These are phyloP conservation scores for Mrakia blollopis DNA, from an alignment of 768 basidiomycete species.

Conservation along the genomic window DNA sequence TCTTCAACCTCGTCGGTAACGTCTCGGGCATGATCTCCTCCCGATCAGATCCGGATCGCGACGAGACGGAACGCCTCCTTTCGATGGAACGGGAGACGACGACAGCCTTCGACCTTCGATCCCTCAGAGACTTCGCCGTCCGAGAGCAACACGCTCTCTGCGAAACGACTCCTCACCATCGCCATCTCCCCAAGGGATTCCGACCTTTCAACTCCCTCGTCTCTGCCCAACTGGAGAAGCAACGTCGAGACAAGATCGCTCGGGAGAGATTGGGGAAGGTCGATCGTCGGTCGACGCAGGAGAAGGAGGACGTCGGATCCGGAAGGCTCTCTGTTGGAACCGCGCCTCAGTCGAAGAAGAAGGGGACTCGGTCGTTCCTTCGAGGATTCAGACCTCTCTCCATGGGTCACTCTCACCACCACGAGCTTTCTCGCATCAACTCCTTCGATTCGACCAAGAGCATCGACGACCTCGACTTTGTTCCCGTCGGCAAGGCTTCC, in stretches of 20 bases:
- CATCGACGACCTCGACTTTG: slow-evolving; percentile 65
- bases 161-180: not conserved
- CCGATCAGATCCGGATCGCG: slow-evolving; percentile 49
- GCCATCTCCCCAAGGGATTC: not conserved
- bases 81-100: slow-evolving; percentile 69
- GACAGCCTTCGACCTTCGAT: slow-evolving; percentile 28
- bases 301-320: not conserved
- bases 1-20: slow-evolving; percentile 61
- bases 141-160: not conserved
- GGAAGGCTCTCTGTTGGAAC: not conserved
- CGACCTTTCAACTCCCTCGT: slow-evolving; percentile 59
- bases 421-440: not conserved
- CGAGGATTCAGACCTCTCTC: slow-evolving; percentile 19
- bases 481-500: slow-evolving; percentile 65
- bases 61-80: slow-evolving; percentile 69
- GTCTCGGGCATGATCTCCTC: slow-evolving; percentile 50
- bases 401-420: not conserved
- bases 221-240: slow-evolving; percentile 69
- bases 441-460: slow-evolving; percentile 12
- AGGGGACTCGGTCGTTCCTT: slow-evolving; percentile 6
- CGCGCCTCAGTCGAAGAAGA: not conserved
- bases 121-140: not conserved
- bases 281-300: slow-evolving; percentile 4
- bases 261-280: slow-evolving; percentile 68
- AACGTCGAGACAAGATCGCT: slow-evolving; percentile 65